Conservation (phyloP, 1,284 basidiomycete genomes). For the Taiwanofungus camphoratus region DNA sequence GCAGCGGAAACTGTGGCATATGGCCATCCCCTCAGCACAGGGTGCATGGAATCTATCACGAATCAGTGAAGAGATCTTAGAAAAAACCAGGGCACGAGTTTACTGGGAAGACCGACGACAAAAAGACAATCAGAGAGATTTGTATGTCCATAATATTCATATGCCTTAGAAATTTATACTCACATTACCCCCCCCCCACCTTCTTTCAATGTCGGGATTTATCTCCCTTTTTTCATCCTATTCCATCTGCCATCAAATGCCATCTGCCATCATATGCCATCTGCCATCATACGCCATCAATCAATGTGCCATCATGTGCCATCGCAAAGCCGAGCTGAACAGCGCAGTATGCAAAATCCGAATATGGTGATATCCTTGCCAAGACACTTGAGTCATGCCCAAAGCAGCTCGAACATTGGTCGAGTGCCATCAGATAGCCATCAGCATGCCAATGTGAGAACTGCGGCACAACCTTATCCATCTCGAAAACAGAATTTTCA, state of each 20-base stretch:
- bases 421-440: background rate
- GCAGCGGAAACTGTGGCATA: background rate
- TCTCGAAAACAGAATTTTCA: conserved; percentile 4
- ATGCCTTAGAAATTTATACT: no score
- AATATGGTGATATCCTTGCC: no score
- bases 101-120: background rate
- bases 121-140: background rate
- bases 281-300: background rate
- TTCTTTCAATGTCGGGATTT: background rate
- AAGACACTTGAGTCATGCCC: background rate
- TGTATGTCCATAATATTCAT: background rate
- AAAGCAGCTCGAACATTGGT: background rate
- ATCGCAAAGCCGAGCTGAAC: background rate
- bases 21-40: background rate
- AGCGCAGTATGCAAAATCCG: background rate
- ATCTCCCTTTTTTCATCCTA: background rate
- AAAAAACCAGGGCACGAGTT: background rate
- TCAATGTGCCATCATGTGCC: background rate
- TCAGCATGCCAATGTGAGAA: background rate
- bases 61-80: background rate
- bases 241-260: background rate
- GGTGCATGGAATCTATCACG: background rate
- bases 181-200: background rate
- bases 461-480: background rate
- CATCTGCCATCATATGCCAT: background rate